Evolutionary conservation across 2,329 filamentous ascomycete species (phyloP), one percentile per base, ranked within the genome.

Genomic region (Cercospora sesami): DNA sequence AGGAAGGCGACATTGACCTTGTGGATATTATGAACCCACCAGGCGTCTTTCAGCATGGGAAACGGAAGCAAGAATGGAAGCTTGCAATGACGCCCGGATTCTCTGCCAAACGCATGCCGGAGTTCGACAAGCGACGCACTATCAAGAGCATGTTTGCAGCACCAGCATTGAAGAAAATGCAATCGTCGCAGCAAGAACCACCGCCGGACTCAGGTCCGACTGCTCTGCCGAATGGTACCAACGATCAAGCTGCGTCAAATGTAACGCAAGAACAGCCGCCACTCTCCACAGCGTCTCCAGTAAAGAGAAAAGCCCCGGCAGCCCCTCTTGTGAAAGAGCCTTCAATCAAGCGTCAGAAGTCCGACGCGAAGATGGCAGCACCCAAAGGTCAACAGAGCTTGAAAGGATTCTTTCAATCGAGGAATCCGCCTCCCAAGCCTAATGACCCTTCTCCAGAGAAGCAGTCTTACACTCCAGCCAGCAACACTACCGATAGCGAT

Each of bases 71-170:
- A 66, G 87, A 91, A 16, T 94, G 91, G 85, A 85, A 84, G 10
- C 75, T 83, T 3, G 90, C 89, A 73, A 87, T 92, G 73, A 80
- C 91, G 0, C 85, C 94, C 10, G 86, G 91, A 2, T 83, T 91
- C 65, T 98, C 94, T 23, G 94, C 91, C 0, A 93, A 89, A 76
- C 84, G 96, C 9, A 90, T 97, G 65, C 90, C 93, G 1, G 94
- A 97, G 74, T 98, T 98, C 73, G 88, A 94, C 75, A 89, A 90
- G 68, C 88, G 95, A 21, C 87, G 88, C 72, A 97, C 84, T 77
- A 97, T 99, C 76, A 92, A 90, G 73, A 93, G 96, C 76, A 98
- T 99, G 95, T 97, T 98, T 77, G 84, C 83, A 68, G 75, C 73
- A 14, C 74, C 75, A 16, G 65, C 60, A 2, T n/a, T 69, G 28